Evolutionary conservation across 2,329 filamentous ascomycete genomes (phyloP), one percentile per base, ranked within the genome.

Genomic region (Fusarium sambucinum): DNA sequence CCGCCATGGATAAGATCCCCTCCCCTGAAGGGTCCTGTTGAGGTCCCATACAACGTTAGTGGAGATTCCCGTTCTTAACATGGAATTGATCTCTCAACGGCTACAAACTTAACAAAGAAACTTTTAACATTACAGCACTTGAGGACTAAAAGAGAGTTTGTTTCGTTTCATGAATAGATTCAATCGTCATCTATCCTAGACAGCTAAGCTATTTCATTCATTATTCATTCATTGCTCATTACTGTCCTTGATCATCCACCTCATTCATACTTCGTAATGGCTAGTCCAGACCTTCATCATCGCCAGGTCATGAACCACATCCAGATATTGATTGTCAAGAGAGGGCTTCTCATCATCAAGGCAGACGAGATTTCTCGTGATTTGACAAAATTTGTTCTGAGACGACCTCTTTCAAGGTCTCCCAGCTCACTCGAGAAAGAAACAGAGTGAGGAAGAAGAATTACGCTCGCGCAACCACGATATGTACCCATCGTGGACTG

Each of bases 101-200:
- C 25, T 35, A 23, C 16, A n/a, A 38, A n/a, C n/a, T 37, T 30
- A n/a, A 30, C 25, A n/a, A 30, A 47, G 23, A 47, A 23, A 55
- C 23, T 17, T 29, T 35, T 19, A 38, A 33, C 38, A 48, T 25
- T 19, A 19, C n/a, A 44, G 44, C 48, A 59, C 37, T 53, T 40
- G 13, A 30, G 37, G 23, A 16, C 17, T 5, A 27, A 7, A 48
- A 27, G 8, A 47, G 25, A 27, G 25, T 55, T 42, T 33, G 25
- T 60, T 46, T 55, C 45, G 25, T 69, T 69, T 71, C 73, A 77
- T 78, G 78, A 77, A 80, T 84, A 84, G 82, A 84, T 85, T 86
- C 84, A 83, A 84, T 72, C 74, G 83, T 81, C 83, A 59, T 84
- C 84, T 85, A 85, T 77, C 74, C 77, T 75, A 61, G 62, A 63